Base-by-base conservation (phyloP, 148 eudicot genomes). In the Suaeda aralocaspica region DNA sequence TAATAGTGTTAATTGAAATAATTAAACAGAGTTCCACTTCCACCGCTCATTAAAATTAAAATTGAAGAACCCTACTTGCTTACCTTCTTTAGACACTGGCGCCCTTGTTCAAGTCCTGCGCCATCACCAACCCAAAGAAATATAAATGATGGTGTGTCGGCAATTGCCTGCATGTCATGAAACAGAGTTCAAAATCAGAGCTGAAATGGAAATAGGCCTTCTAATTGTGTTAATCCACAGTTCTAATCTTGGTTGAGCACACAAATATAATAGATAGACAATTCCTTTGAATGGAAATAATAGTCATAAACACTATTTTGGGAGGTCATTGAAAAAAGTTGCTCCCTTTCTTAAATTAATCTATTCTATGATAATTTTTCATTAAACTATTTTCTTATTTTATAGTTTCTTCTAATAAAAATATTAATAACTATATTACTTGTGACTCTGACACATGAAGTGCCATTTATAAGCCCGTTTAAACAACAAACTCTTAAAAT, bases 91-190 rank as follows among this genome's bases (percentile, higher is more conserved):
- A 94, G 80, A 76, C 98, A 94, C 71, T 87, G 97, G 14, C 98
- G 89, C 50, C 98, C 98, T 81, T 87, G 98, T 79, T 94, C 97
- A 65, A 94, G 97, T 73, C 98, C 98, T 69, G 84, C 86, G 33
- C 97, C 97, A 84, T 94, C 98, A 75, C 98, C 98, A 75, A 94
- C 98, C 96, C 98, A 91, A 69, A 94, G 98, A 77, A 94, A 94
- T 45, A 94, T 81, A 67, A 94, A 94, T 77, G 98, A 91, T 52
- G 98, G 98, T 18, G 98, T 91, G 80, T 94, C 98, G 57, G 98
- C 98, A 71, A 94, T 91, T 71, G 92, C 91, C 98, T 94, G 87
- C 68, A 64, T 62, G 9, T 51, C 41, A 72, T 30, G 34, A 67
- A 5, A 65, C 41, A 59, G 28, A 55, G 14, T 46, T 45, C 51